Percentiles rank a stretch among this genome's conserved stretches.
Evolutionary conservation across 192 early-diverging fungal species (phyloP).

Genomic region (Spinellus fusiger): DNA sequence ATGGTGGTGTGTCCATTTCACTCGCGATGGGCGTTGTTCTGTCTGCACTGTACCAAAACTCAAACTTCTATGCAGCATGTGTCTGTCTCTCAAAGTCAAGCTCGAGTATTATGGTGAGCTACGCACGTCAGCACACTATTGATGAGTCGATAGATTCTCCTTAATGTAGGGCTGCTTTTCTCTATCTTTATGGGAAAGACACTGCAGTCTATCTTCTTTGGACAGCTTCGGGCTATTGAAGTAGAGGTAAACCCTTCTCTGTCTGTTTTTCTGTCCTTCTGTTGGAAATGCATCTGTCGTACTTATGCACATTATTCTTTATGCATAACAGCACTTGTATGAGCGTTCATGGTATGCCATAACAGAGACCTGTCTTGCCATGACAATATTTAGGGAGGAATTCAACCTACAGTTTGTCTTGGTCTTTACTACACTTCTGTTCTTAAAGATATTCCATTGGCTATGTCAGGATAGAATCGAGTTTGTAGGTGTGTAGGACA

Average conservation of each 20-base stretch:
- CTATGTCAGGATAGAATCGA: constrained; percentile 86
- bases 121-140: neutral
- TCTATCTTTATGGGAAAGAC: constrained; percentile 74
- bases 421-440: constrained; percentile 81
- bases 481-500: constrained; percentile 46
- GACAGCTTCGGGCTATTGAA: constrained; percentile 83
- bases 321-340: constrained; percentile 73
- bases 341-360: constrained; percentile 97
- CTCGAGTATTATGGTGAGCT: constrained; percentile 79
- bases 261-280: neutral
- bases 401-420: constrained; percentile 83
- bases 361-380: constrained; percentile 92
- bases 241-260: constrained; percentile 61
- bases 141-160: constrained; percentile 39
- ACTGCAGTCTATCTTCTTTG: constrained; percentile 85
- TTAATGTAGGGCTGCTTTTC: constrained; percentile 49
- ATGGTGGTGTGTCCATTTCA: constrained; percentile 60
- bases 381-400: constrained; percentile 94
- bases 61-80: constrained; percentile 87
- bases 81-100: constrained; percentile 85
- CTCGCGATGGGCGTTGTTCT: constrained; percentile 59
- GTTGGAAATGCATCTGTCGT: neutral
- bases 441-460: constrained; percentile 97
- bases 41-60: constrained; percentile 59
- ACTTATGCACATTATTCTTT: constrained; percentile 1